Conservation (phyloP, 2,329 filamentous ascomycete genomes). For the Fusarium anthophilum region DNA sequence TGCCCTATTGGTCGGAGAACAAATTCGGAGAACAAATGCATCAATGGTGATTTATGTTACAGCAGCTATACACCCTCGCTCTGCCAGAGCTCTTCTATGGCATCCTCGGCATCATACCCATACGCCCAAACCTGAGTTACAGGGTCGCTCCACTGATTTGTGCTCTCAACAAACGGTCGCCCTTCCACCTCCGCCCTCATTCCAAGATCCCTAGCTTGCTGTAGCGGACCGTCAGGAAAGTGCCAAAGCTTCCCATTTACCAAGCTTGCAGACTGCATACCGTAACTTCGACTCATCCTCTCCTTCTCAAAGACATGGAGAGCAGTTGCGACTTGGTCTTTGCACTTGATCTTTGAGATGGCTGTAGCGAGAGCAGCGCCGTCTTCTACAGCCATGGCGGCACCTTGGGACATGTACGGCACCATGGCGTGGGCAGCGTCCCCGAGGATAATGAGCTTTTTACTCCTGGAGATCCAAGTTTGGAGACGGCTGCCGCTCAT, state of each 20-base stretch:
- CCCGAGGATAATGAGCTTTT: background rate
- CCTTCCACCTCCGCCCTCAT: background rate
- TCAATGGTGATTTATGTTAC: fast-evolving
- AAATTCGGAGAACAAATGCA: background rate
- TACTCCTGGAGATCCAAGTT: background rate
- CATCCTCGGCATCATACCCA: background rate
- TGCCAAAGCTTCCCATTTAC: constrained; percentile 2
- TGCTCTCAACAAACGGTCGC: background rate
- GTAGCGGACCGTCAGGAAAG: background rate
- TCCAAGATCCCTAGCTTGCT: background rate
- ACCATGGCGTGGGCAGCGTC: constrained; percentile 14
- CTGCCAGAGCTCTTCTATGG: background rate
- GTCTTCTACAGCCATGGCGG: constrained; percentile 13
- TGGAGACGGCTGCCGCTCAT: background rate
- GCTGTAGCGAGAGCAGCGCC: background rate
- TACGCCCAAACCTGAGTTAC: constrained; percentile 4
- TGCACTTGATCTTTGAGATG: background rate
- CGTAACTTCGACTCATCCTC: constrained; percentile 8
- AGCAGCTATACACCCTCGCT: fast-evolving
- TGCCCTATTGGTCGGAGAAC: fast-evolving
- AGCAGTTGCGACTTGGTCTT: background rate
- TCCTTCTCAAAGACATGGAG: background rate
- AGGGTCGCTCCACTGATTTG: constrained; percentile 7
- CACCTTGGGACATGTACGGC: constrained; percentile 9
- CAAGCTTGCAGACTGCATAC: constrained; percentile 5